Conservation (phyloP, 371 early-diverging fungal species). For the Batrachochytrium dendrobatidis region DNA sequence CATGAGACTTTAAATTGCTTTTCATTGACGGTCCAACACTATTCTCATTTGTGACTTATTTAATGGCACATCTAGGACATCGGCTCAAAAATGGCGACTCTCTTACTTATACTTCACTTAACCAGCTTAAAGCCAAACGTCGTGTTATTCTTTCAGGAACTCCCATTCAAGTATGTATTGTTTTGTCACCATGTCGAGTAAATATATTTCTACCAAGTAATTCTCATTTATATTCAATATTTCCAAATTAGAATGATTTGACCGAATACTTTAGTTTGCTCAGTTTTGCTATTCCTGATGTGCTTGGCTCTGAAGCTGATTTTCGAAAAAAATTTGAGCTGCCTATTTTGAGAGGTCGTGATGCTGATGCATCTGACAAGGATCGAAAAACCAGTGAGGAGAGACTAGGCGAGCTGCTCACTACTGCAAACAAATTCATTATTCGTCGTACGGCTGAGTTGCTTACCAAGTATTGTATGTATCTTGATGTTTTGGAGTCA, state of each 20-base stretch:
- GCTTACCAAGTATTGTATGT: conserved; percentile 84
- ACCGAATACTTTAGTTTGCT: conserved; percentile 87
- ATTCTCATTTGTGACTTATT: neutral
- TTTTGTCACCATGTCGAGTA: conserved; percentile 5
- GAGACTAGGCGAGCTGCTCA: conserved; percentile 75
- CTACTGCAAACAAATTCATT: conserved; percentile 84
- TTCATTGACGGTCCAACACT: neutral
- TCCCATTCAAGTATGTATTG: conserved; percentile 74
- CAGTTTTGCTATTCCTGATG: conserved; percentile 89
- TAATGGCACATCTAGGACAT: conserved; percentile 51
- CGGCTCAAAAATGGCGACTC: conserved; percentile 90
- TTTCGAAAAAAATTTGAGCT: conserved; percentile 88
- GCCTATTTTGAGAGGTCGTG: conserved; percentile 90
- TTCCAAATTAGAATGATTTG: neutral
- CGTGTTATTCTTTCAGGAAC: conserved; percentile 95
- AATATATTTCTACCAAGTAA: conserved; percentile 1
- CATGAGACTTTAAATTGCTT: neutral
- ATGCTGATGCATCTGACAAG: conserved; percentile 77
- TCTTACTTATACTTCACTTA: conserved; percentile 78
- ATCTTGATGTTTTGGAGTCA: too few relatives aligned
- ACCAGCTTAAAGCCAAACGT: conserved; percentile 71
- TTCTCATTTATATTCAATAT: conserved; percentile 4
- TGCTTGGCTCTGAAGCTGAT: conserved; percentile 86
- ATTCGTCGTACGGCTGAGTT: conserved; percentile 94
- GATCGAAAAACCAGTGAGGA: conserved; percentile 78